Percentiles rank a stretch among this genome's conserved stretches.
phyloP scores from a whole-genome alignment of 2,329 filamentous ascomycete genomes.

The Penicillium sp. region DNA sequence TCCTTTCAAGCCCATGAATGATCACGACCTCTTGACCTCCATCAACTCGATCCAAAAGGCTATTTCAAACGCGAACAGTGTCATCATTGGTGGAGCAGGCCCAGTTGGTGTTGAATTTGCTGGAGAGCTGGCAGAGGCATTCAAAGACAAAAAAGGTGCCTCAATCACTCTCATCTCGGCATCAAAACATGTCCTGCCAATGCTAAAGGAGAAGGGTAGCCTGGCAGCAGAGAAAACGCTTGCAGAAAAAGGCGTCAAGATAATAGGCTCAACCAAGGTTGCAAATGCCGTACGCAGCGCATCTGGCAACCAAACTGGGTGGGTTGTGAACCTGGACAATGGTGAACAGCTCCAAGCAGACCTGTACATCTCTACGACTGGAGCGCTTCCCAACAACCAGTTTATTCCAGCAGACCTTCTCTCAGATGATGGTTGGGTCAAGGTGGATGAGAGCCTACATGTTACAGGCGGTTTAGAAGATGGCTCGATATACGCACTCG shows the following conservation, averaged over 20 bases:
- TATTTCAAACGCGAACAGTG: not conserved
- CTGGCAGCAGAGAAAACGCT: not conserved
- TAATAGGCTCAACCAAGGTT: not conserved
- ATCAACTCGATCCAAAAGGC: not conserved
- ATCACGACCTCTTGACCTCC: not conserved
- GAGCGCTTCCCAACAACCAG: slow-evolving; percentile 2
- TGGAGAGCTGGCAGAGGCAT: slow-evolving; percentile 3
- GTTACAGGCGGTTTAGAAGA: not conserved
- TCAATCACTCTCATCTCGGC: not conserved
- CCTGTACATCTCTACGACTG: slow-evolving; percentile 5
- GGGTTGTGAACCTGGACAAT: not conserved
- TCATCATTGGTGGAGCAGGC: slow-evolving; percentile 5
- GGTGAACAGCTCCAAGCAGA: not conserved
- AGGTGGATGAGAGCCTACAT: slow-evolving; percentile 2
- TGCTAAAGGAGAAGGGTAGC: not conserved
- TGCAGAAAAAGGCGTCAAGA: not conserved
- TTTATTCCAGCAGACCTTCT: not conserved
- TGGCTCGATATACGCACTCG: not conserved
- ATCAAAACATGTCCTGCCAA: not conserved
- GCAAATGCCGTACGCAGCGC: not conserved
- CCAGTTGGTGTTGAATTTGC: slow-evolving; percentile 6
- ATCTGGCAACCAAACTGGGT: not conserved
- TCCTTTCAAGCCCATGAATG: slow-evolving; percentile 1
- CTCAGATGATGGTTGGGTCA: slow-evolving; percentile 1
- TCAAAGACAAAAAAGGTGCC: not conserved